phyloP scores from a whole-genome alignment of 192 early-diverging fungal genomes.

The Haplosporangium gracile region DNA sequence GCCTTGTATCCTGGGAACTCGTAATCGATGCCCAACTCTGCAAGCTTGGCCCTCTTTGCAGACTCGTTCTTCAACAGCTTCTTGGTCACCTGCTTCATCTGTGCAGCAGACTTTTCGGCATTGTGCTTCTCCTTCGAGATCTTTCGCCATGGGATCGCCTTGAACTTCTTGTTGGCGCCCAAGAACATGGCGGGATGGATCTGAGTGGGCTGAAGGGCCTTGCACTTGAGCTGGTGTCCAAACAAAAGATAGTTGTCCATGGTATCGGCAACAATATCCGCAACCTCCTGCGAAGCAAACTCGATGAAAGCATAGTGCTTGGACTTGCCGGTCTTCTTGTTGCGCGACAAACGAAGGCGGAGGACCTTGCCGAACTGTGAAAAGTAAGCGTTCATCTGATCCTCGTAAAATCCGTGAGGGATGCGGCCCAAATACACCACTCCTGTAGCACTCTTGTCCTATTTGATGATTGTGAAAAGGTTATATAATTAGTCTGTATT shows the following conservation, averaged over 20 bases:
- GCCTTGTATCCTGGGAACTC: conserved; percentile 84
- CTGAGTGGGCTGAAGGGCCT: conserved; percentile 60
- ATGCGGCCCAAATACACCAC: conserved; percentile 92
- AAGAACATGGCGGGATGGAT: conserved; percentile 83
- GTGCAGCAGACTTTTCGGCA: conserved; percentile 67
- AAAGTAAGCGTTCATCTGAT: conserved; percentile 93
- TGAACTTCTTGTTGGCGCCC: conserved; percentile 79
- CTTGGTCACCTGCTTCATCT: conserved; percentile 60
- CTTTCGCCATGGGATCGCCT: conserved; percentile 70
- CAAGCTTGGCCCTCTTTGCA: conserved; percentile 72
- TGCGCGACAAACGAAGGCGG: conserved; percentile 84
- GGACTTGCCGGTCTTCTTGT: conserved; percentile 91
- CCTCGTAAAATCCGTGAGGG: conserved; percentile 97
- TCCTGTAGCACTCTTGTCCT: conserved; percentile 64
- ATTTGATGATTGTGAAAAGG: not conserved
- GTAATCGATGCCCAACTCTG: conserved; percentile 86
- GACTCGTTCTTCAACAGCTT: conserved; percentile 69
- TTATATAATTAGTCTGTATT: not conserved
- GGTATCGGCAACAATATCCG: conserved; percentile 92
- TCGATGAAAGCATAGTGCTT: conserved; percentile 97
- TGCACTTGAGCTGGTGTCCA: conserved; percentile 84
- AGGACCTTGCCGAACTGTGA: conserved; percentile 91
- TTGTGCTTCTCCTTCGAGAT: conserved; percentile 73
- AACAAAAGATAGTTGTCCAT: conserved; percentile 97
- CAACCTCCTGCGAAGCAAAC: conserved; percentile 84